Conservation (phyloP, 75 land plant species). For the Selaginella moellendorffii region DNA sequence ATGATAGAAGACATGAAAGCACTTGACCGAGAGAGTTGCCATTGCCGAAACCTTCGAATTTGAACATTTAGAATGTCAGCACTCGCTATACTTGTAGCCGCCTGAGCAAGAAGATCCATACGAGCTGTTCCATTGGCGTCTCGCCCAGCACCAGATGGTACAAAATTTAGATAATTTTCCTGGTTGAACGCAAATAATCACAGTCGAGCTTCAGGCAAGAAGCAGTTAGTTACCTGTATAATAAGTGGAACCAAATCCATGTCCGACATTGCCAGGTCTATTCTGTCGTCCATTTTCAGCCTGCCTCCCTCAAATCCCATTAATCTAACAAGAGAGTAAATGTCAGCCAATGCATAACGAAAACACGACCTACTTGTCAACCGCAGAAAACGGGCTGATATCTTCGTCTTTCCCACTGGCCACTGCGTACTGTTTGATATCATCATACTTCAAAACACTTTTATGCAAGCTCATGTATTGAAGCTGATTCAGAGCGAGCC, state of each 20-base stretch:
- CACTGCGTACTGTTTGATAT: constrained; percentile 54
- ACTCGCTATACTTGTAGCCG: constrained; percentile 87
- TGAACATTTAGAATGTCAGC: constrained; percentile 93
- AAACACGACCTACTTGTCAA: constrained; percentile 61
- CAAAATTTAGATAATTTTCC: constrained; percentile 95
- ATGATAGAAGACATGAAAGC: constrained; percentile 69
- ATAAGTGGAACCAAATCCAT: constrained; percentile 88
- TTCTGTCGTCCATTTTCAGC: constrained; percentile 84
- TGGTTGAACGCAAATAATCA: constrained; percentile 18
- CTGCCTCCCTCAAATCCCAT: constrained; percentile 69
- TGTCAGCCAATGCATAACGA: constrained; percentile 11
- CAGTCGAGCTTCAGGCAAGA: no score
- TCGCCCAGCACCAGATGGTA: constrained; percentile 47
- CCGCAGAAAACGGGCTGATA: constrained; percentile 86
- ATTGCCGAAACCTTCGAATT: constrained; percentile 77
- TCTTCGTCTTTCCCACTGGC: constrained; percentile 88
- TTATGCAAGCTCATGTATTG: constrained; percentile 86
- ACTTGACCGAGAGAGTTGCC: constrained; percentile 83
- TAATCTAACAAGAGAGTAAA: constrained; percentile 33
- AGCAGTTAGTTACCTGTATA: constrained; percentile 94
- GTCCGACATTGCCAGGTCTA: constrained; percentile 90
- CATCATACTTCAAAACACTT: constrained; percentile 61
- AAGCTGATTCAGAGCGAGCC: constrained; percentile 91
- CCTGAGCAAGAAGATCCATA: constrained; percentile 67
- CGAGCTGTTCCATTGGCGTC: constrained; percentile 68